Evolutionary conservation across 306 rosid genomes (phyloP), one percentile per base, ranked within the genome.

Genomic region (Hippophae tibetana): DNA sequence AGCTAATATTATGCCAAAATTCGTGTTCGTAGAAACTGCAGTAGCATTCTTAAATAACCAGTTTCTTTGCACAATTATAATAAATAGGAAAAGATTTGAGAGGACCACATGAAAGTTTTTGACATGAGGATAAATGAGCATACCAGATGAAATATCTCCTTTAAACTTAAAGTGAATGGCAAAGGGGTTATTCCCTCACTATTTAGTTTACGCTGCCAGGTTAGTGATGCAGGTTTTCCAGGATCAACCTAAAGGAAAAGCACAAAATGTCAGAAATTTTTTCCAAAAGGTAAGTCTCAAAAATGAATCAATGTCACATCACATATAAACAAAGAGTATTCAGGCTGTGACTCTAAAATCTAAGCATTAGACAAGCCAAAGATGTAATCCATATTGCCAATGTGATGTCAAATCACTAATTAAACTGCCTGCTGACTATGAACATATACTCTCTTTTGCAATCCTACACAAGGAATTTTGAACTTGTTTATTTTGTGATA

Each of bases 141-240:
- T 79, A 89, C 97, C 87, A 89, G 44, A 47, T 82, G 94, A 81
- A 84, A 13, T 0, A 64, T 74, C 66, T 90, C 97, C 64, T 79
- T 90, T 54, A 79, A 61, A 70, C 41, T 55, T 67, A 87, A 52
- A 61, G 69, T 54, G 72, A 86, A 75, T 53, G 68, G 46, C 23
- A 38, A 42, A 38, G 69, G 81, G 42, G 48, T 58, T 53, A 42
- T 68, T 60, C 74, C 82, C 47, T 65, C 62, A 42, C 71, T 50
- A 62, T 78, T 83, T 71, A 90, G 49, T 63, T 75, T 82, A 49
- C 97, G 76, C 71, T 82, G 82, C 97, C 97, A 90, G 12, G 90
- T 73, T 71, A 90, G 83, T 43, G 62, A 67, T 18, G 90, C 80
- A 58, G 81, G 84, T 71, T 72, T 74, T 59, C 81, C 86, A 0